Evolutionary conservation across 2,329 filamentous ascomycete genomes (phyloP).

Genomic region (Mycogone perniciosa): DNA sequence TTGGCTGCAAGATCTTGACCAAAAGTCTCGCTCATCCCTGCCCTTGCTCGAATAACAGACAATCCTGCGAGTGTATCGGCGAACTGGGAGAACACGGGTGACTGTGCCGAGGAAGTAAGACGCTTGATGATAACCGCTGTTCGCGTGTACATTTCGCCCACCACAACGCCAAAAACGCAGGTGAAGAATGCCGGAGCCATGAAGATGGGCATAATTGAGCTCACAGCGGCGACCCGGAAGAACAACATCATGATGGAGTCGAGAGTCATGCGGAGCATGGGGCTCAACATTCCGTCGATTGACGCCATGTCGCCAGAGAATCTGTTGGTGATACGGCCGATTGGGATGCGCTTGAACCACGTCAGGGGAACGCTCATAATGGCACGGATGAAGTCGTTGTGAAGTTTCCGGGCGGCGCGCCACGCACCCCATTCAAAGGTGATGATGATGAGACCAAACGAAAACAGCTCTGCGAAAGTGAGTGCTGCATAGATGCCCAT

Average conservation of each 20-base stretch:
- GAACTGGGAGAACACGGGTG: conserved; percentile 52
- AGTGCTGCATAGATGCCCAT: conserved; percentile 46
- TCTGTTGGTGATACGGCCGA: conserved; percentile 48
- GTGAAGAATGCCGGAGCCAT: conserved; percentile 40
- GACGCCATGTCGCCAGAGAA: conserved; percentile 53
- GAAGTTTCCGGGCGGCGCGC: conserved; percentile 48
- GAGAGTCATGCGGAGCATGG: conserved; percentile 37
- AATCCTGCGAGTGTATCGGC: conserved; percentile 46
- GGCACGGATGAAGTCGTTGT: conserved; percentile 45
- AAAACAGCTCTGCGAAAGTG: conserved; percentile 36
- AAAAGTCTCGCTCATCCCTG: conserved; percentile 43
- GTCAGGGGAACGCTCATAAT: conserved; percentile 48
- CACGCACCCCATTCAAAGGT: conserved; percentile 50
- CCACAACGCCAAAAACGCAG: conserved; percentile 38
- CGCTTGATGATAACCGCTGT: conserved; percentile 42
- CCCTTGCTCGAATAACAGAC: conserved; percentile 44
- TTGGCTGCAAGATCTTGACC: conserved; percentile 44
- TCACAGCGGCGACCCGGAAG: conserved; percentile 42
- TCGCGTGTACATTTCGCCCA: conserved; percentile 46
- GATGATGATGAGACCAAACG: conserved; percentile 37
- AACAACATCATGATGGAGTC: conserved; percentile 37
- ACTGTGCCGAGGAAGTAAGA: conserved; percentile 40
- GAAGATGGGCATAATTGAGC: conserved; percentile 47
- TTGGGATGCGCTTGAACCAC: conserved; percentile 50
- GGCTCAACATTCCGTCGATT: conserved; percentile 42